phyloP scores from a whole-genome alignment of 2,329 filamentous ascomycete species.

The Neonectria coccinea region DNA sequence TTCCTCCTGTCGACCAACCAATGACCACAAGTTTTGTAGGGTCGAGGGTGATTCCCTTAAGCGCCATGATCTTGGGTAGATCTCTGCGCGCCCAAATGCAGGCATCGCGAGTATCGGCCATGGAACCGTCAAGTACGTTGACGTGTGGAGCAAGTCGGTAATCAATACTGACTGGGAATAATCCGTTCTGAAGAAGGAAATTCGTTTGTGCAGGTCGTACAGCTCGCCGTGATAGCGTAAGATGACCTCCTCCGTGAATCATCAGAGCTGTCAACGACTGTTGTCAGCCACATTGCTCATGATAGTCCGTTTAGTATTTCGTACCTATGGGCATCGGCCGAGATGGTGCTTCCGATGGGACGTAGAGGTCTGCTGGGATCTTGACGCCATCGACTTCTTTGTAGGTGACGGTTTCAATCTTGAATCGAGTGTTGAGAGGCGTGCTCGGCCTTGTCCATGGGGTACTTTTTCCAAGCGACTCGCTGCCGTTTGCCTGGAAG shows the following conservation, averaged over 20 bases:
- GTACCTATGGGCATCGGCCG: constrained; percentile 28
- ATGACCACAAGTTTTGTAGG: constrained; percentile 26
- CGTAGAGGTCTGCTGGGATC: constrained; percentile 32
- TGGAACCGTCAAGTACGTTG: constrained; percentile 26
- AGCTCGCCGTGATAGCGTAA: constrained; percentile 26
- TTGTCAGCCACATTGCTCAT: constrained; percentile 7
- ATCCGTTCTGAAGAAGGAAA: constrained; percentile 24
- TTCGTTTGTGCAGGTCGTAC: constrained; percentile 23
- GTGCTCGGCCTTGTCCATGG: constrained; percentile 19
- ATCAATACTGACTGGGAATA: constrained; percentile 28
- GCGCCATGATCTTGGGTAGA: constrained; percentile 26
- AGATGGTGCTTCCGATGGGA: constrained; percentile 21
- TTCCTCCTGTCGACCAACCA: constrained; percentile 30
- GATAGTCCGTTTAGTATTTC: background rate
- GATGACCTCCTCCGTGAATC: constrained; percentile 32
- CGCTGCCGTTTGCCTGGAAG: constrained; percentile 9
- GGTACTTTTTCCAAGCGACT: constrained; percentile 17
- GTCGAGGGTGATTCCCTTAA: constrained; percentile 12
- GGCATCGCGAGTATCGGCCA: constrained; percentile 28
- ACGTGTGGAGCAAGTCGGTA: constrained; percentile 28
- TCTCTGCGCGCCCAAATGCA: constrained; percentile 20
- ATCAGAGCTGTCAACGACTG: constrained; percentile 23
- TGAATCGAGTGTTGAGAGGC: constrained; percentile 21
- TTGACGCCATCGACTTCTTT: constrained; percentile 32
- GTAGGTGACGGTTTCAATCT: constrained; percentile 32